Conservation (phyloP, 805 yeast species). For the Ogataea salicorniae region DNA sequence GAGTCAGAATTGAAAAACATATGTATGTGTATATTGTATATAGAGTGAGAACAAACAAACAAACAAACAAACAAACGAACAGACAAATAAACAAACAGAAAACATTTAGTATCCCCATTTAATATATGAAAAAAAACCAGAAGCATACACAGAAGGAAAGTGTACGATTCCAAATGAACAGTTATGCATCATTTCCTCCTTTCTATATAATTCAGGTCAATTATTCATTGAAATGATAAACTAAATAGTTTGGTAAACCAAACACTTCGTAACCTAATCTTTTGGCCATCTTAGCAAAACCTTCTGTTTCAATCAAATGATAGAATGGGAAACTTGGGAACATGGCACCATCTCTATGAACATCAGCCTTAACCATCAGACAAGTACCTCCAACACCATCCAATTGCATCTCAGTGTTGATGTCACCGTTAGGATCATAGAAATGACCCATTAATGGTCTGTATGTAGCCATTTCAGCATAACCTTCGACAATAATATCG, state of each 20-base stretch:
- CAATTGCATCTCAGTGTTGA: conserved; percentile 66
- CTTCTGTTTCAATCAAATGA: conserved; percentile 95
- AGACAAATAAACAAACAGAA: too few species aligned
- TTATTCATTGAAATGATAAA: conserved; percentile 83
- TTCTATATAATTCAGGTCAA: background rate
- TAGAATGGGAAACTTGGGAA: conserved; percentile 98
- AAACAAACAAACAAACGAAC: too few species aligned
- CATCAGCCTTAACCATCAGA: conserved; percentile 91
- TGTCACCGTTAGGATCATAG: conserved; percentile 62
- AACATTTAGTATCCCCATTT: too few species aligned
- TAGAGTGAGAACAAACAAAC: too few species aligned
- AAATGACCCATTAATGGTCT: conserved; percentile 91
- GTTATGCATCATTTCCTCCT: too few species aligned
- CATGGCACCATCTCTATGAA: conserved; percentile 99
- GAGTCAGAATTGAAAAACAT: too few species aligned
- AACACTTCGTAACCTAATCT: conserved; percentile 84
- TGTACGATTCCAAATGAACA: too few species aligned
- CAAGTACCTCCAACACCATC: conserved; percentile 99
- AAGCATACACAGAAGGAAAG: too few species aligned
- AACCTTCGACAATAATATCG: conserved; percentile 93
- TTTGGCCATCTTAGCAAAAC: conserved; percentile 97
- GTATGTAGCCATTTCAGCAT: conserved; percentile 87
- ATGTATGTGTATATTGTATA: too few species aligned
- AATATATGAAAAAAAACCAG: background rate
- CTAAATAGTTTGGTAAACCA: conserved; percentile 93